Evolutionary conservation across 495 filamentous ascomycete species (phyloP).

Genomic region (Podospora bellae-mahoneyi): DNA sequence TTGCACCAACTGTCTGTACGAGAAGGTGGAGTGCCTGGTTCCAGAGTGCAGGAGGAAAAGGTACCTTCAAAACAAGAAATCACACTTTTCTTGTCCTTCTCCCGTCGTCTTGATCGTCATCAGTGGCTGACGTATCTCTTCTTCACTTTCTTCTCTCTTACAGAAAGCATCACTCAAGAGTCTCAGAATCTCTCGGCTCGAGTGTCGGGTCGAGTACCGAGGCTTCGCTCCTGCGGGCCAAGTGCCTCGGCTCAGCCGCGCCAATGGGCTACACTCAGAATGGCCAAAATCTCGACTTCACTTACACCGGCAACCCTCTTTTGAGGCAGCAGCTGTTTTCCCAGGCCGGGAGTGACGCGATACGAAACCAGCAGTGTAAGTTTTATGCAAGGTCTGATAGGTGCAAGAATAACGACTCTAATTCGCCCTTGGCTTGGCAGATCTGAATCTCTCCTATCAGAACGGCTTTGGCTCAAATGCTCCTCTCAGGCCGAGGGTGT

Average conservation of each 20-base stretch:
- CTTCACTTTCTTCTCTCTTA: not conserved
- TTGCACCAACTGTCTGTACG: constrained; percentile 85
- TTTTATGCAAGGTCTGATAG: not conserved
- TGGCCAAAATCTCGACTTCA: not conserved
- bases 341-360: not conserved
- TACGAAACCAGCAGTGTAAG: not conserved
- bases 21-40: constrained; percentile 83
- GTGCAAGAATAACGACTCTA: not conserved
- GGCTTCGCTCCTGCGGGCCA: not conserved
- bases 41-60: constrained; percentile 89
- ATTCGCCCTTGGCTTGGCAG: not conserved
- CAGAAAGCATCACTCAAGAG: not conserved
- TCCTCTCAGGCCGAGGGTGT: not conserved
- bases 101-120: not conserved
- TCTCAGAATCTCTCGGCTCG: not conserved
- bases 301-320: not conserved
- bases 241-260: not conserved
- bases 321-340: not conserved
- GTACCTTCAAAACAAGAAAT: constrained; percentile 46
- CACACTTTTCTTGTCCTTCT: not conserved
- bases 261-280: not conserved
- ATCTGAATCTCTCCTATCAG: not conserved
- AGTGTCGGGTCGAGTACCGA: not conserved
- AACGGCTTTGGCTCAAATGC: not conserved
- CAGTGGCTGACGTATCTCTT: not conserved